Evolutionary conservation across 2,329 filamentous ascomycete species (phyloP), one percentile per base, ranked within the genome.

Genomic region (Neonectria sp.): DNA sequence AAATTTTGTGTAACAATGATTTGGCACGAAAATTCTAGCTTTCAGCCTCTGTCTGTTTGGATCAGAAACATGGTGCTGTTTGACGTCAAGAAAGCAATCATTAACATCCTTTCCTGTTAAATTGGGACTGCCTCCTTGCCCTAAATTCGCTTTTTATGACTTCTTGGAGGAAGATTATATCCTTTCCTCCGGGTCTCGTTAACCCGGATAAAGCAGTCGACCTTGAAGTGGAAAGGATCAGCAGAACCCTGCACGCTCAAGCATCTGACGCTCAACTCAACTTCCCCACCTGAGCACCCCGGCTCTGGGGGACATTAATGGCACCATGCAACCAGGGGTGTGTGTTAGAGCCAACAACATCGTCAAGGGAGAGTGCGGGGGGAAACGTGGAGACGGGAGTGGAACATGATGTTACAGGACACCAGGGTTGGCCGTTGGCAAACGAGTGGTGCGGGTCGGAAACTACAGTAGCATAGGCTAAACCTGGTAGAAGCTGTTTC

Each of bases 371-470:
- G 6, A 31, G 33, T 43, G 48, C 60, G 45, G 46, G 60, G 52
- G 25, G 52, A 40, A 21, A 43, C 27, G 60, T 27, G 40, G 52
- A 55, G 60, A 33, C 24, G 33, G 52, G 43, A 56, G 11, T 13
- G 27, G 31, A 24, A 4, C 11, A 43, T 31, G 37, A 37, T n/a
- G 60, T 56, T 51, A 37, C 53, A 21, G 21, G 21, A 21, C 21
- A 63, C 1, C 60, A 5, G 37, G 53, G 60, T 31, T 29, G 29
- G 33, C 33, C 12, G 43, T n/a, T 21, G 33, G 15, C 31, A 43
- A 25, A 53, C 31, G 13, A 62, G 40, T 62, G 51, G 60, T 43
- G 60, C 60, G 60, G 52, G 40, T 40, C 24, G n/a, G 49, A 33
- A 56, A 24, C 21, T 12, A 33, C 31, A 11, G 31, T 21, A 56